Base-by-base conservation (phyloP, 208 protist species). In the Phytomonas sp. region DNA sequence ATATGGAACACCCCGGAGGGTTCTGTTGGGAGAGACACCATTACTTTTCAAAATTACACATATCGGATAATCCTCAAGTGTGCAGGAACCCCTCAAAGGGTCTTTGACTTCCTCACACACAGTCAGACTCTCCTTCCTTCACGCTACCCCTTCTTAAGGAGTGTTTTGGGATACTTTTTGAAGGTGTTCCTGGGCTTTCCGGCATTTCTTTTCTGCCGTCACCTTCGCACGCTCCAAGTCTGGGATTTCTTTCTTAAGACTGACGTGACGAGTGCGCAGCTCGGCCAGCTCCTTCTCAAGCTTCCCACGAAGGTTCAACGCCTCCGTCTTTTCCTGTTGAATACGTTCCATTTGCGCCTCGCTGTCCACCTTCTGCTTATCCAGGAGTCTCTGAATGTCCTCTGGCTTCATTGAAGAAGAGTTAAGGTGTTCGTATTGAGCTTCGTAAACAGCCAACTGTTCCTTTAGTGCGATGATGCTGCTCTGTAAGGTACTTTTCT, bases 201-300 rank as follows among this genome's bases (percentile, higher is more conserved):
- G 85, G 77, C 88, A 94, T 56, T 80, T 76, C 67, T 89, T 88
- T 76, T 94, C 88, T 29, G 82, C 78, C n/a, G 77, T 76, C 13
- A 70, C 65, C 65, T 79, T 78, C 26, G 69, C 66, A 65, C 77
- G 81, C 71, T 96, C 91, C 34, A 79, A 69, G 60, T 87, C 81
- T 33, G 72, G 68, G 23, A 84, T 17, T 33, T 90, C 79, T 6
- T 79, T 77, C 77, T 90, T 91, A 32, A 85, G 73, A 5, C 77
- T 68, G 15, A 83, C 87, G 4, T 75, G 65, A 32, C 78, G 72
- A 0, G 80, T 73, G 43, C 88, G 87, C 40, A 82, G 77, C 56
- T 87, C 80, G 13, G 76, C 68, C 20, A 77, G 63, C 43, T 96
- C 91, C 75, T 87, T 87, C 60, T 93, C 88, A 62, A 89, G 72